These are phyloP conservation scores for Apiospora kogelbergensis DNA, from an alignment of 2,329 filamentous ascomycete genomes.

Conservation along the genomic window DNA sequence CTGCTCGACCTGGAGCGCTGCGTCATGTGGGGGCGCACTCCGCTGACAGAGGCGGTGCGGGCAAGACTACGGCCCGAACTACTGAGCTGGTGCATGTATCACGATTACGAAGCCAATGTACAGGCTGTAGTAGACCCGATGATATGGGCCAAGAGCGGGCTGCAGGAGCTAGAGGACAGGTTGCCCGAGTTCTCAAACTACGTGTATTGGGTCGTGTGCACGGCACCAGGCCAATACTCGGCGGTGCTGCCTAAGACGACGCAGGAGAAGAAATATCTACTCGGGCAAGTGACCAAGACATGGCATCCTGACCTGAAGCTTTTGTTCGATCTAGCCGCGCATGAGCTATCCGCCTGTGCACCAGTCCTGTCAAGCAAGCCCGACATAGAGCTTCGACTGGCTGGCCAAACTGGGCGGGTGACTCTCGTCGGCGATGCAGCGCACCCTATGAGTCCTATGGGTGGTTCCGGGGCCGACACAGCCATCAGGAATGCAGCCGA, in stretches of 20 bases:
- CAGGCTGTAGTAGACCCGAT: slow-evolving; percentile 29
- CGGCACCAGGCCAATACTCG: slow-evolving; percentile 22
- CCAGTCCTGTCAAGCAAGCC: slow-evolving; percentile 30
- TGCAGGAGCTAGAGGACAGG: slow-evolving; percentile 16
- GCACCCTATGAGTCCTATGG: slow-evolving; percentile 32
- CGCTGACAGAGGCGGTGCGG: slow-evolving; percentile 24
- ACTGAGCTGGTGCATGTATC: slow-evolving; percentile 31
- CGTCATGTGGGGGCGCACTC: slow-evolving; percentile 32
- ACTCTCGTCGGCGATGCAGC: slow-evolving; percentile 28
- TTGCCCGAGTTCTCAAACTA: slow-evolving; percentile 27
- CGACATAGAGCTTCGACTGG: slow-evolving; percentile 23
- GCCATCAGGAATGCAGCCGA: slow-evolving; percentile 28
- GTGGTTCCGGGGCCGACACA: slow-evolving; percentile 29
- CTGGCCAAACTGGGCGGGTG: slow-evolving; percentile 18
- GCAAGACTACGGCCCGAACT: slow-evolving; percentile 19
- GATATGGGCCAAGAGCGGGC: slow-evolving; percentile 24
- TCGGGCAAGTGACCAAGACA: slow-evolving; percentile 19
- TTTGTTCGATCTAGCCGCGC: slow-evolving; percentile 23
- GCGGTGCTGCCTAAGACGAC: slow-evolving; percentile 22
- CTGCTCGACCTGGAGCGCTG: slow-evolving; percentile 31
- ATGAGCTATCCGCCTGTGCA: slow-evolving; percentile 24
- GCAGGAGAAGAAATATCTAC: slow-evolving; percentile 23
- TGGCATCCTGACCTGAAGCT: slow-evolving; percentile 29
- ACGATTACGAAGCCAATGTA: slow-evolving; percentile 26
- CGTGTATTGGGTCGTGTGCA: slow-evolving; percentile 25